Conservation (phyloP, 108 stramenopile genomes). For the Cyclotella cryptica region DNA sequence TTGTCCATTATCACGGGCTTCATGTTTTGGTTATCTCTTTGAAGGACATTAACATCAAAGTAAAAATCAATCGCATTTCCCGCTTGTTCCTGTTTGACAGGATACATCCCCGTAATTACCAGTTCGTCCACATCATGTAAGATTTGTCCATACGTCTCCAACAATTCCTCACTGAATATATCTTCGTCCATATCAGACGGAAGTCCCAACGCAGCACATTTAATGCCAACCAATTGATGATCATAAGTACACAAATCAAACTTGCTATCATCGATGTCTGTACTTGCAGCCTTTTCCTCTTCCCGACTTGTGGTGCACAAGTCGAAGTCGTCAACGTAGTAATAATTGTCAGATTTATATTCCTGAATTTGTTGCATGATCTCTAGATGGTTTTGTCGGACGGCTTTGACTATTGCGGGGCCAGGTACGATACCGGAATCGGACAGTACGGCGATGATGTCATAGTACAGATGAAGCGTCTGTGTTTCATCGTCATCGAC, state of each 20-base stretch:
- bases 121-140: background rate
- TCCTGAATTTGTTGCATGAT: background rate
- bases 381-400: background rate
- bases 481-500: background rate
- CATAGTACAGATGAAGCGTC: constrained; percentile 1
- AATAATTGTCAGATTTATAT: background rate
- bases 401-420: background rate
- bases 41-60: background rate
- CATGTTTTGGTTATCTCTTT: background rate
- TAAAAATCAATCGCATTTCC: constrained; percentile 7
- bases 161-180: background rate
- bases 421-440: background rate
- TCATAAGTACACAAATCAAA: constrained; percentile 16
- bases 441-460: background rate
- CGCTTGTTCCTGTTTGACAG: background rate
- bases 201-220: background rate
- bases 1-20: background rate
- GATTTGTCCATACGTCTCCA: background rate
- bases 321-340: constrained; percentile 10
- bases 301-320: background rate
- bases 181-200: background rate
- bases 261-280: background rate
- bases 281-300: background rate
- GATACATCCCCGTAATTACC: background rate
- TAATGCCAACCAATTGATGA: background rate